These are phyloP conservation scores for Aspergillus neotritici DNA, from an alignment of 2,329 filamentous ascomycete genomes.

Conservation along the genomic window DNA sequence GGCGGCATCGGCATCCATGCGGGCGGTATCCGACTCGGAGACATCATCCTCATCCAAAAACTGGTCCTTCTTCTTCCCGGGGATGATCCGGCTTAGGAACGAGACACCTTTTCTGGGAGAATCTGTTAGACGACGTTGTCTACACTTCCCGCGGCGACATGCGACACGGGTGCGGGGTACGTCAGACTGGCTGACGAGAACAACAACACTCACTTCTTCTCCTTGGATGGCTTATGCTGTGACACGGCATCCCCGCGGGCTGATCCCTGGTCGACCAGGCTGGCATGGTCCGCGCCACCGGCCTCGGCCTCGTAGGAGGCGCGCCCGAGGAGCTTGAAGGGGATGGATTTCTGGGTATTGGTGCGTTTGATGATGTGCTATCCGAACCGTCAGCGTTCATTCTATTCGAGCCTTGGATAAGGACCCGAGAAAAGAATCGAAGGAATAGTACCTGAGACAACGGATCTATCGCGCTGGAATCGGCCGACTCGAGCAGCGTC, in stretches of 20 bases:
- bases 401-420: conserved; percentile 10
- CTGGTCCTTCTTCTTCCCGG: conserved; percentile 65
- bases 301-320: conserved; percentile 40
- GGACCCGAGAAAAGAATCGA: neutral
- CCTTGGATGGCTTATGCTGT: conserved; percentile 42
- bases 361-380: conserved; percentile 63
- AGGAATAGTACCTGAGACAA: conserved; percentile 63
- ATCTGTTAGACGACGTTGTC: neutral
- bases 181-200: neutral
- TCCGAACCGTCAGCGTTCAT: conserved; percentile 1
- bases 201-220: conserved; percentile 57
- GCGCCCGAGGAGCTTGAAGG: conserved; percentile 38
- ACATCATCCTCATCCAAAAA: conserved; percentile 53
- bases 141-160: neutral
- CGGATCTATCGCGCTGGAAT: conserved; percentile 55
- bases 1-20: conserved; percentile 74
- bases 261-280: conserved; percentile 24
- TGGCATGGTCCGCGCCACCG: conserved; percentile 30
- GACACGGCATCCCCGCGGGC: conserved; percentile 28
- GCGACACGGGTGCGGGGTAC: conserved; percentile 5
- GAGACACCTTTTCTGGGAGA: conserved; percentile 70
- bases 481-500: conserved; percentile 24
- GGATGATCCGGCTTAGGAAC: conserved; percentile 81
- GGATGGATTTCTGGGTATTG: conserved; percentile 56
- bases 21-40: conserved; percentile 64